Percentiles rank a stretch among this genome's conserved stretches.
phyloP scores from a whole-genome alignment of 352 stramenopile species.

The Pythium periplocum region DNA sequence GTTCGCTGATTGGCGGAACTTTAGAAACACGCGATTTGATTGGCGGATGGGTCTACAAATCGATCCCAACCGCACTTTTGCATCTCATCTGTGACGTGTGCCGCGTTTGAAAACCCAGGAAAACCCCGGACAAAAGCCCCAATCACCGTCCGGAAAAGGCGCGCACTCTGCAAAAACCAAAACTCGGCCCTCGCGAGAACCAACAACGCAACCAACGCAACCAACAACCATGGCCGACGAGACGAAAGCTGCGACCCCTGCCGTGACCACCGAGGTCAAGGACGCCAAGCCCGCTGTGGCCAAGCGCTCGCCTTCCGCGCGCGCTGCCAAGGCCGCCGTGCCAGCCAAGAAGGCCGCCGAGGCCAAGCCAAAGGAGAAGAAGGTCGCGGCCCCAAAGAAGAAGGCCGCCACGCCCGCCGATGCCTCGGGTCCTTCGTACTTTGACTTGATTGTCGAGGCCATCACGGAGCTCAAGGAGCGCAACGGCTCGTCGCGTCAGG shows the following conservation, averaged over 20 bases:
- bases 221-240: constrained; percentile 30
- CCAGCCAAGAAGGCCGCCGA: constrained; percentile 31
- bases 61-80: constrained; percentile 21
- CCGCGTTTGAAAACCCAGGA: constrained; percentile 2
- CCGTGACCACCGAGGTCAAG: constrained; percentile 16
- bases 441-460: constrained; percentile 87
- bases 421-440: constrained; percentile 64
- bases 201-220: constrained; percentile 1
- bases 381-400: constrained; percentile 22
- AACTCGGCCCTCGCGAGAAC: constrained; percentile 6
- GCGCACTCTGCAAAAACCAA: constrained; percentile 17
- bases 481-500: constrained; percentile 87
- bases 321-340: constrained; percentile 59
- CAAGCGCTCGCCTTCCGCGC: constrained; percentile 43
- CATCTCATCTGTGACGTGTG: constrained; percentile 19
- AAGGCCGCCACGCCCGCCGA: constrained; percentile 24
- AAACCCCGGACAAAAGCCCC: no score
- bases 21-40: constrained; percentile 16
- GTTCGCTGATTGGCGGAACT: constrained; percentile 22
- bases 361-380: constrained; percentile 14
- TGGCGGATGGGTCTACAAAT: constrained; percentile 10
- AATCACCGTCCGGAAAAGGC: background rate
- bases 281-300: constrained; percentile 21
- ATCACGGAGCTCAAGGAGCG: constrained; percentile 91
- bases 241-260: constrained; percentile 41